Conservation (phyloP, 208 protist genomes). For the Leishmania mexicana region DNA sequence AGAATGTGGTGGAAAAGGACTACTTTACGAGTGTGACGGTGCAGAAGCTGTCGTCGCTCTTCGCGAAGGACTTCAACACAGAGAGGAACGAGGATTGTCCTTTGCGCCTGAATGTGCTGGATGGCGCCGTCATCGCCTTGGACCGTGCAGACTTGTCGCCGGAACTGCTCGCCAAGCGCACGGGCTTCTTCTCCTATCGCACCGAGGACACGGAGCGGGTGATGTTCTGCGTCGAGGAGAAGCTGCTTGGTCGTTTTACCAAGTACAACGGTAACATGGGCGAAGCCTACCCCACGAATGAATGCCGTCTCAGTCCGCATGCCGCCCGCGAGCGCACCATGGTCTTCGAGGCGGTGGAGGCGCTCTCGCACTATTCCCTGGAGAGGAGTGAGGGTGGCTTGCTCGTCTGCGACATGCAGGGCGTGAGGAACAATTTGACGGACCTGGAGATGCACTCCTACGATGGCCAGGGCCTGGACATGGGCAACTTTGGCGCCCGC, state of each 20-base stretch:
- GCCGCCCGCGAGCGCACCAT: conserved; percentile 29
- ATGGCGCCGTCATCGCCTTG: conserved; percentile 50
- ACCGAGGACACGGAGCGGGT: conserved; percentile 55
- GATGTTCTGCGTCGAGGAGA: conserved; percentile 72
- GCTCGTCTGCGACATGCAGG: conserved; percentile 79
- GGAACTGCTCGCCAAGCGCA: conserved; percentile 35
- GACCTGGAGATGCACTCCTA: conserved; percentile 80
- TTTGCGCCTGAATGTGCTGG: conserved; percentile 37
- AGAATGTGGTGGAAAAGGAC: conserved; percentile 67
- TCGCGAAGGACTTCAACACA: conserved; percentile 60
- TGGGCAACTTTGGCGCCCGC: conserved; percentile 64
- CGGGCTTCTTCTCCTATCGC: conserved; percentile 73
- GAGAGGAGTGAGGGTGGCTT: conserved; percentile 43
- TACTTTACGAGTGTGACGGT: conserved; percentile 72
- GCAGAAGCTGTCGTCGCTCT: conserved; percentile 64
- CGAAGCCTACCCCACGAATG: conserved; percentile 53
- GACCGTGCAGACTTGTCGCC: conserved; percentile 41
- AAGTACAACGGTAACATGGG: conserved; percentile 90
- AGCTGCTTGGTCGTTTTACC: conserved; percentile 63
- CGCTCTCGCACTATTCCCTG: conserved; percentile 78
- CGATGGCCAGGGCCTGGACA: conserved; percentile 56
- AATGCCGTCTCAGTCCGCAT: conserved; percentile 31
- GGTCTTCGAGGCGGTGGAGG: conserved; percentile 76
- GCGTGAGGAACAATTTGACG: conserved; percentile 58
- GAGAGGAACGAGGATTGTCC: conserved; percentile 29